These are phyloP conservation scores for Komagataella pastoris DNA, from an alignment of 805 yeast species.

Conservation along the genomic window DNA sequence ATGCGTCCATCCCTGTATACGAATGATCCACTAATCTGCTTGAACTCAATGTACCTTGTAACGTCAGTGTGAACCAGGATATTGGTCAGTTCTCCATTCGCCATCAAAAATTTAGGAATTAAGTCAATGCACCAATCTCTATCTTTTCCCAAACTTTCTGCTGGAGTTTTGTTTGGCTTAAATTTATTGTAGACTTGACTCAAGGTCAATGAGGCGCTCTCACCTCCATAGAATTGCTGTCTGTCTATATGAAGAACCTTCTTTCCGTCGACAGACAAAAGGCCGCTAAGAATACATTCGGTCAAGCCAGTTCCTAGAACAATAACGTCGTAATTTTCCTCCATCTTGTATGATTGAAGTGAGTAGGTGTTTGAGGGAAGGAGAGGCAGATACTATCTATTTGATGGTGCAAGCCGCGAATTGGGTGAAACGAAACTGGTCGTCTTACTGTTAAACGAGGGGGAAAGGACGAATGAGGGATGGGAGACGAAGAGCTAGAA, in stretches of 20 bases:
- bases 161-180: constrained; percentile 69
- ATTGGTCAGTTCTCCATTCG: constrained; percentile 93
- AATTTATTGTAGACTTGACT: constrained; percentile 68
- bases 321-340: constrained; percentile 93
- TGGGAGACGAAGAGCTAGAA: too few species aligned
- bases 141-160: constrained; percentile 69
- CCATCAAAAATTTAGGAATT: constrained; percentile 95
- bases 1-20: constrained; percentile 84
- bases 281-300: constrained; percentile 89
- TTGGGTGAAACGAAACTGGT: not conserved
- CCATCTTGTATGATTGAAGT: constrained; percentile 35
- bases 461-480: too few species aligned
- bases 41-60: constrained; percentile 89
- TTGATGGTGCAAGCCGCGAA: not conserved
- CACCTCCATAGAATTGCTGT: constrained; percentile 94
- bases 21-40: constrained; percentile 91
- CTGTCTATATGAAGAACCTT: constrained; percentile 93
- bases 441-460: too few species aligned
- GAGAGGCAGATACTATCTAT: not conserved
- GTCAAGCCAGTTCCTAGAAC: constrained; percentile 64
- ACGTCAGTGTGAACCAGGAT: constrained; percentile 93
- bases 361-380: not conserved
- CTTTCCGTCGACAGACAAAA: constrained; percentile 94
- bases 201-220: constrained; percentile 73
- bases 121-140: constrained; percentile 97